Base-by-base conservation (phyloP, 441 rosid genomes). In the Adansonia gregorii region DNA sequence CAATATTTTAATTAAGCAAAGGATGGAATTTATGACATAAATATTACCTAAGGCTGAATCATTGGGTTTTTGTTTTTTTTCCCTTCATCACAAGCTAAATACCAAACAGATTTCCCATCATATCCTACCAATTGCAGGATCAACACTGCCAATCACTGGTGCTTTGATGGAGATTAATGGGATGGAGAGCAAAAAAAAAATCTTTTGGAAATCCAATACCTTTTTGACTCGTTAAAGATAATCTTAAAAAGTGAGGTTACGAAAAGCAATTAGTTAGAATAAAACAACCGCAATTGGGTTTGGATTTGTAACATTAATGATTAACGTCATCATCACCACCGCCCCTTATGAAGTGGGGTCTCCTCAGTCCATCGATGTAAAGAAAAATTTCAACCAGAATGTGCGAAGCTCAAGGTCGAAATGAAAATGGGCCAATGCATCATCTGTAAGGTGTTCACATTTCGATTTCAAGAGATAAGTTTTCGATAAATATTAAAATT, bases 331-430 rank as follows among this genome's bases (percentile, higher is more conserved):
- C 17, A 73, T 64, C 35, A 71, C 72, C 76, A 51, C 54, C 49
- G 71, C 9, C 74, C 43, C 39, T 35, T 10, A 24, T 6, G 8
- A 61, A 52, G 67, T 79, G 74, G 82, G 82, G 82, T 55, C 76
- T 35, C 55, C 27, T 43, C 4, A 15, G 63, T 59, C 54, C n/a
- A 45, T 45, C 6, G 6, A 2, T 46, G 39, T 0, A 41, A 22
- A 58, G 58, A 58, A 66, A 43, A 17, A 10, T 15, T 51, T 51
- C 39, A 66, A 19, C 41, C 35, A 70, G 1, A 14, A 11, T 43
- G 17, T 35, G 35, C 55, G 45, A 45, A 73, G 68, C 27, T 65
- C 52, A 19, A 68, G 69, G 71, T 55, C 64, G 70, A 22, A 35
- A 74, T 59, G 60, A 70, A 41, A 78, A 17, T 48, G 72, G 55